Base-by-base conservation (phyloP, 192 early-diverging fungal species). In the Bifiguratus adelaidae region DNA sequence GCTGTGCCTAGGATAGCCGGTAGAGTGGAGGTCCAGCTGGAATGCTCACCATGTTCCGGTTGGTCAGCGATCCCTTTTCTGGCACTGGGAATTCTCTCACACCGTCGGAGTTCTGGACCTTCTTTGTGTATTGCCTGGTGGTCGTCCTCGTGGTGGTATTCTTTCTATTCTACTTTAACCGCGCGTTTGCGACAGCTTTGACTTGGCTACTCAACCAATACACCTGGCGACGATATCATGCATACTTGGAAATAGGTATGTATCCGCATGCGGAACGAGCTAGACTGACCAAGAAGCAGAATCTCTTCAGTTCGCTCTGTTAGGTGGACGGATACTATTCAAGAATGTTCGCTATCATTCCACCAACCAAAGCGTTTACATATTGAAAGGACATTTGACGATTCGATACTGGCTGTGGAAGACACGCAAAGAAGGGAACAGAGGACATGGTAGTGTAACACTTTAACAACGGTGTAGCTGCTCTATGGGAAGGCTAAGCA, bases 261-360 rank as follows among this genome's bases (percentile, higher is more conserved):
- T 16, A 27, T 18, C 7, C 7, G 37, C 37, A 40, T 33, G n/a
- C 32, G 8, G 32, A n/a, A n/a, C 8, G n/a, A 33, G 8, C n/a
- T 33, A 33, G 8, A 33, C n/a, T 33, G 32, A 8, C n/a, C 32
- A 33, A 33, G n/a, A n/a, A n/a, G n/a, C 47, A 87, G 82, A 82
- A 24, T 85, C 88, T 3, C 33, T 90, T 13, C 66, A 76, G 21
- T 61, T 89, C 26, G 71, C 83, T 1, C 68, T 81, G 1, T 57
- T 90, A 15, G 80, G 76, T 20, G 88, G 84, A 13, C 74, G 79
- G 44, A 68, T 90, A 26, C 67, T 86, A 16, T 90, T 90, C 67
- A 76, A 74, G 41, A 86, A 88, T 51, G 59, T 90, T 28, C 67
- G 79, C 23, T 85, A 85, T 53, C 51, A 71, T 40, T 78, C 82